A percentile compares a stretch with the other conserved stretches of the same genome.
Evolutionary conservation across 2,329 filamentous ascomycete genomes (phyloP).

Genomic region (Xylaria sp.): DNA sequence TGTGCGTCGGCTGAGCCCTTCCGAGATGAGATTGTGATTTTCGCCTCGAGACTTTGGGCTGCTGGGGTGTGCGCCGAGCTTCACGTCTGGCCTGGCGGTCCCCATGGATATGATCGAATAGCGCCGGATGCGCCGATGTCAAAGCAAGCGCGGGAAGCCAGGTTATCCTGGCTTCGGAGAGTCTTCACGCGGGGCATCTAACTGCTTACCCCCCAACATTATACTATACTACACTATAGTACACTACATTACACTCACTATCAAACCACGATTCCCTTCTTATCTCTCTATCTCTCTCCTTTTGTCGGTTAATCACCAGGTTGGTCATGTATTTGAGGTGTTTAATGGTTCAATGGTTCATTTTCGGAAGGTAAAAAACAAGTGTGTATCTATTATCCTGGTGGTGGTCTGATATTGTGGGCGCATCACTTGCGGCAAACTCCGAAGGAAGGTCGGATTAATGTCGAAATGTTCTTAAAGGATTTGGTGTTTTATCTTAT

Average conservation of each 20-base stretch:
- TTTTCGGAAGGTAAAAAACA: slow-evolving; percentile 24
- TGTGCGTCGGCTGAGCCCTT: slow-evolving; percentile 51
- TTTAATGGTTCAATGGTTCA: slow-evolving; percentile 15
- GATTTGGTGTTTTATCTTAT: slow-evolving; percentile 1
- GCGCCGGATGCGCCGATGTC: slow-evolving; percentile 47
- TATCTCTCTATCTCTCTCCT: neutral
- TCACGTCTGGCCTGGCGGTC: slow-evolving; percentile 52
- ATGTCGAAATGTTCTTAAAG: slow-evolving; percentile 6
- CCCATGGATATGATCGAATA: slow-evolving; percentile 50
- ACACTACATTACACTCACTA: neutral
- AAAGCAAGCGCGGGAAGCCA: slow-evolving; percentile 45
- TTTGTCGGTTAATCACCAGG: slow-evolving; percentile 7
- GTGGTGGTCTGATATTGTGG: slow-evolving; percentile 18
- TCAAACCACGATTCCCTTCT: slow-evolving; percentile 8
- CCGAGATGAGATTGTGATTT: slow-evolving; percentile 51
- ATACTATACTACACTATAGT: neutral
- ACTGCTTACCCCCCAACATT: neutral
- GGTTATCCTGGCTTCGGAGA: slow-evolving; percentile 48
- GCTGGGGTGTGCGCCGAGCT: slow-evolving; percentile 50
- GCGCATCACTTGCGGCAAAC: slow-evolving; percentile 19
- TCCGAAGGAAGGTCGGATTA: slow-evolving; percentile 12
- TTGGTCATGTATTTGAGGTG: slow-evolving; percentile 9
- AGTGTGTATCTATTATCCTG: slow-evolving; percentile 25
- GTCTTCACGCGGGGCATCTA: slow-evolving; percentile 41
- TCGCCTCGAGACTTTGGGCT: slow-evolving; percentile 51